Evolutionary conservation across 352 stramenopile genomes (phyloP).

Genomic region (Globisporangium perplexum): DNA sequence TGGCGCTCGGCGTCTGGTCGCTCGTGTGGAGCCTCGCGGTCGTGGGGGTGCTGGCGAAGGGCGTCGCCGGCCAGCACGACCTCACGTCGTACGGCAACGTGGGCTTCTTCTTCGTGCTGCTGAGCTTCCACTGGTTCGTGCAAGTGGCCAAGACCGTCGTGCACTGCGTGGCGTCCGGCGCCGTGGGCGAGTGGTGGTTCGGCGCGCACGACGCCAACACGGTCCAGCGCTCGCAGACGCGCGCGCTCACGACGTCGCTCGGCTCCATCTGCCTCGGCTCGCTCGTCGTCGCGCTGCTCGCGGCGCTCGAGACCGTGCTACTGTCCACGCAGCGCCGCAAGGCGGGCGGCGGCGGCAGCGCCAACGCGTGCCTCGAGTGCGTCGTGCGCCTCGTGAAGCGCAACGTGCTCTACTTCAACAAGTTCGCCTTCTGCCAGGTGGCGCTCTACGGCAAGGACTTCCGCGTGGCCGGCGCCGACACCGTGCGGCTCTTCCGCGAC

Average conservation of each 20-base stretch:
- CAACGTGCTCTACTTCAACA: conserved; percentile 85
- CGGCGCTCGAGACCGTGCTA: conserved; percentile 58
- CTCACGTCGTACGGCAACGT: conserved; percentile 59
- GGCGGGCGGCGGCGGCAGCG: conserved; percentile 27
- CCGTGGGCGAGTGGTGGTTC: conserved; percentile 86
- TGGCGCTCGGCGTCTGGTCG: conserved; percentile 61
- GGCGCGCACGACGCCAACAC: conserved; percentile 66
- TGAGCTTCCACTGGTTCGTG: conserved; percentile 85
- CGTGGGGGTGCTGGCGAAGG: conserved; percentile 64
- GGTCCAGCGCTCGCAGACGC: conserved; percentile 56
- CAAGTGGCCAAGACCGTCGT: conserved; percentile 83
- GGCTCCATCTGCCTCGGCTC: conserved; percentile 84
- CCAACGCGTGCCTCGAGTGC: conserved; percentile 82
- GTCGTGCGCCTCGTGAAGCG: conserved; percentile 61
- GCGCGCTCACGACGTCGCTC: conserved; percentile 66
- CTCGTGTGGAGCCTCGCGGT: conserved; percentile 73
- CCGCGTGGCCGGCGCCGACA: conserved; percentile 61
- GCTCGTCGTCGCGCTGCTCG: conserved; percentile 66
- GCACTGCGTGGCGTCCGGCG: conserved; percentile 76
- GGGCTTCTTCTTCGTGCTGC: conserved; percentile 80
- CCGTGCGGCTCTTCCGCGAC: conserved; percentile 75
- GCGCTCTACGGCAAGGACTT: conserved; percentile 86
- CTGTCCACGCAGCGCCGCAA: conserved; percentile 66
- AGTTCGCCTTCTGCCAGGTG: conserved; percentile 84
- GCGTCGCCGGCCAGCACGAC: conserved; percentile 40